These are phyloP conservation scores for Oryza australiensis DNA, from an alignment of 176 grass and related monocot genomes.

Conservation along the genomic window DNA sequence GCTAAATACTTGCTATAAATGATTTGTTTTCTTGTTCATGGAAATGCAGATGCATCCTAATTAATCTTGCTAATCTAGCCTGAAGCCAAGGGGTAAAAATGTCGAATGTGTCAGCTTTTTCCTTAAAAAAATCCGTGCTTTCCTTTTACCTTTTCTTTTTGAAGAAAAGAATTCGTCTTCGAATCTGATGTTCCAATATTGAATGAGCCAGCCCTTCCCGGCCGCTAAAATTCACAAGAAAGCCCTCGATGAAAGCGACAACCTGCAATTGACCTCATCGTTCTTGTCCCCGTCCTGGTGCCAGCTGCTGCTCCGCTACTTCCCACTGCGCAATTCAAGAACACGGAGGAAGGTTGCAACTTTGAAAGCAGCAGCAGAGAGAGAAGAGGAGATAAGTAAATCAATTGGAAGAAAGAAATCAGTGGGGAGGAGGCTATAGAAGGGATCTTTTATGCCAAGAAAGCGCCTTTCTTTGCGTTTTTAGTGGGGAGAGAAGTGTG, in stretches of 20 bases:
- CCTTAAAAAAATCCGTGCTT: neutral
- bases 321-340: slow-evolving; percentile 33
- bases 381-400: neutral
- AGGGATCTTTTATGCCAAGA: neutral
- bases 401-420: neutral
- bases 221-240: neutral
- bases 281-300: slow-evolving; percentile 30
- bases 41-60: neutral
- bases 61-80: neutral
- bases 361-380: neutral
- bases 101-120: neutral
- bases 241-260: slow-evolving; percentile 8
- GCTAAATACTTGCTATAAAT: neutral
- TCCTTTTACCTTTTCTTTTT: neutral
- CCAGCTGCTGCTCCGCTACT: slow-evolving; percentile 46
- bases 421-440: neutral
- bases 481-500: neutral
- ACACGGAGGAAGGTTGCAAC: slow-evolving; percentile 11
- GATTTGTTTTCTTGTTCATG: neutral
- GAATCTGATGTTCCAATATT: neutral
- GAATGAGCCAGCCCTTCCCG: neutral
- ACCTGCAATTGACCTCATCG: slow-evolving; percentile 5
- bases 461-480: slow-evolving; percentile 20
- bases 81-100: neutral
- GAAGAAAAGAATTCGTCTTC: neutral